Evolutionary conservation across 2,329 filamentous ascomycete species (phyloP).

Genomic region (Simplicillium sp.): DNA sequence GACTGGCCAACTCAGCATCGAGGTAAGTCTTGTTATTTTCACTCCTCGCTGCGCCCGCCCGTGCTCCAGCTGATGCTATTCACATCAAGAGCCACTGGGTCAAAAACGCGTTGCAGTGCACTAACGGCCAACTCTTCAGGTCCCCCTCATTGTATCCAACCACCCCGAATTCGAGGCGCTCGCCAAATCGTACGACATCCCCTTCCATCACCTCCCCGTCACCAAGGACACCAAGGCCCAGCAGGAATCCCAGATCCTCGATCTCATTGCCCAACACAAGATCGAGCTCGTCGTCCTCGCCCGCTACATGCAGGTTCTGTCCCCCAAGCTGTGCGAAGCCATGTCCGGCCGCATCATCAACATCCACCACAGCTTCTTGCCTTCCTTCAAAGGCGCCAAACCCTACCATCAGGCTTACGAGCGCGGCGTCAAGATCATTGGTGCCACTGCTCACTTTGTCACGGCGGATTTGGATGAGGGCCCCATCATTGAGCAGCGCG

Average conservation of each 20-base stretch:
- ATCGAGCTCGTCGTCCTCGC: slow-evolving; percentile 75
- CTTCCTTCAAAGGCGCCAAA: slow-evolving; percentile 79
- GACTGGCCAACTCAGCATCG: slow-evolving; percentile 64
- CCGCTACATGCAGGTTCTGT: slow-evolving; percentile 82
- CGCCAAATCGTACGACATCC: slow-evolving; percentile 64
- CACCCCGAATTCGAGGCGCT: slow-evolving; percentile 64
- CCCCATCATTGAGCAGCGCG: slow-evolving; percentile 79
- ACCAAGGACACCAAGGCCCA: slow-evolving; percentile 66
- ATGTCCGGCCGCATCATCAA: slow-evolving; percentile 88
- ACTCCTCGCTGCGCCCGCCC: neutral
- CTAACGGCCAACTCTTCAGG: too few relatives aligned
- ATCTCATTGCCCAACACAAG: slow-evolving; percentile 56
- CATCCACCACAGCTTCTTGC: slow-evolving; percentile 82
- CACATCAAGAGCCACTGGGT: too few relatives aligned
- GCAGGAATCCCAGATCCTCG: slow-evolving; percentile 64
- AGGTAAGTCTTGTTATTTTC: slow-evolving; percentile 23
- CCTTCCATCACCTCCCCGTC: slow-evolving; percentile 74
- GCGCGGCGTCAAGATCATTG: slow-evolving; percentile 80
- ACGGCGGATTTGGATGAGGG: slow-evolving; percentile 79
- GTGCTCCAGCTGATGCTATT: neutral
- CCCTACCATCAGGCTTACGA: slow-evolving; percentile 85
- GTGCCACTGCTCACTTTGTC: slow-evolving; percentile 78
- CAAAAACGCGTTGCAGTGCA: too few relatives aligned
- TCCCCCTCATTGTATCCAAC: slow-evolving; percentile 74
- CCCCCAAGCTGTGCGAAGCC: slow-evolving; percentile 60